Percentiles rank a stretch among this genome's conserved stretches.
These are phyloP conservation scores for Cladosporium halotolerans DNA, from an alignment of 2,329 filamentous ascomycete species.

Conservation along the genomic window DNA sequence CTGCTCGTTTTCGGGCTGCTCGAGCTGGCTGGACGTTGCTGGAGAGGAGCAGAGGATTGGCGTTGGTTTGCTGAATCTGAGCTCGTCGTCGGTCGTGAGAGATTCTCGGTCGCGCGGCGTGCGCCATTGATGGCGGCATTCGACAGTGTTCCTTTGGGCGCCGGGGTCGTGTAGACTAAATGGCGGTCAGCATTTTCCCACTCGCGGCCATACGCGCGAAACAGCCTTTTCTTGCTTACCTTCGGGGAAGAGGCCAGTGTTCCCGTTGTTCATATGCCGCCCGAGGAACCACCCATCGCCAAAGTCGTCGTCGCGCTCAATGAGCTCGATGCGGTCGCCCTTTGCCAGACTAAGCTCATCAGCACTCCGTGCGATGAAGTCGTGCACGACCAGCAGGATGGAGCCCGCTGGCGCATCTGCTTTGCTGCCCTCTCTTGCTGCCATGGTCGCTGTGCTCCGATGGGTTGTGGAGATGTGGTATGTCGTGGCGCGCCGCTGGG, in stretches of 20 bases:
- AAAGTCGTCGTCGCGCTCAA: conserved; percentile 83
- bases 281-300: conserved; percentile 75
- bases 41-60: conserved; percentile 7
- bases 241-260: conserved; percentile 76
- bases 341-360: conserved; percentile 88
- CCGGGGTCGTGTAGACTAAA: conserved; percentile 35
- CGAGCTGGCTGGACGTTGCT: conserved; percentile 13
- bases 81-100: conserved; percentile 10
- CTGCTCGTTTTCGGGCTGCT: conserved; percentile 10
- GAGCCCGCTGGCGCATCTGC: conserved; percentile 27
- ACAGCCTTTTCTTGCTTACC: conserved; percentile 44
- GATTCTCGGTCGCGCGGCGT: conserved; percentile 28
- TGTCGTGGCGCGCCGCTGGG: not conserved
- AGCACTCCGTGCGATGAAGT: conserved; percentile 83
- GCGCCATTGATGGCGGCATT: conserved; percentile 19
- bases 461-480: not conserved
- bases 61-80: conserved; percentile 11
- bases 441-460: conserved; percentile 13
- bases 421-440: conserved; percentile 20
- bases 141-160: conserved; percentile 30
- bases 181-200: not conserved
- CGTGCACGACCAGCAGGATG: conserved; percentile 66
- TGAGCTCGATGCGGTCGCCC: conserved; percentile 74
- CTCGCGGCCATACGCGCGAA: not conserved
- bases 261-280: conserved; percentile 64